Evolutionary conservation across 176 grass and related monocot species (phyloP).

Genomic region (Aegilops umbellulata): DNA sequence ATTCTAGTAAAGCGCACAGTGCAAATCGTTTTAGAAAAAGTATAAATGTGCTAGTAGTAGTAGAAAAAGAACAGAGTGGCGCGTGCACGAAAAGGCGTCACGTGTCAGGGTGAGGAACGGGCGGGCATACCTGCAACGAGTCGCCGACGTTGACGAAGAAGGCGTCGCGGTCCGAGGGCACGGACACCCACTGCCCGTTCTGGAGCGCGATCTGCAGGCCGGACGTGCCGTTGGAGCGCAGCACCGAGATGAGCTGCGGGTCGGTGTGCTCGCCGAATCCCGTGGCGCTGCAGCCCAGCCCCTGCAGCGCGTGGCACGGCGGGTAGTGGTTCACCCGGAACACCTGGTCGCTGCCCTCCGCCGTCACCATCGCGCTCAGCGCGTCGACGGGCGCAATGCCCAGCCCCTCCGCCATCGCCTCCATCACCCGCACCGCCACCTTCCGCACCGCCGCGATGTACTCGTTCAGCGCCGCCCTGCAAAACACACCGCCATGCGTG

Average conservation of each 20-base stretch:
- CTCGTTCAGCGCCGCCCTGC: constrained; percentile 61
- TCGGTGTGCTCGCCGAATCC: constrained; percentile 98
- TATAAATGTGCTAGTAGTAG: too few relatives aligned
- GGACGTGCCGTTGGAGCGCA: constrained; percentile 76
- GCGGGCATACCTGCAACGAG: constrained; percentile 57
- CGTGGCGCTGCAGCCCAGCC: constrained; percentile 55
- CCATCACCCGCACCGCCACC: constrained; percentile 61
- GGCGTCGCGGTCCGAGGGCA: constrained; percentile 72
- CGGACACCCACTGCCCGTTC: constrained; percentile 71
- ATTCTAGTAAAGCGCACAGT: not conserved
- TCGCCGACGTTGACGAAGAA: constrained; percentile 97
- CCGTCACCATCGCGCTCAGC: constrained; percentile 55
- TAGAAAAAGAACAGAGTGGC: not conserved
- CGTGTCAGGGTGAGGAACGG: not conserved
- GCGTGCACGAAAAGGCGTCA: constrained; percentile 9
- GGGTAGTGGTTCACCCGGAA: constrained; percentile 96
- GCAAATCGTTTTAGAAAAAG: not conserved
- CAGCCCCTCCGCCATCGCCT: constrained; percentile 73
- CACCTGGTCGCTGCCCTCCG: constrained; percentile 62
- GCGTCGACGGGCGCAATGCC: constrained; percentile 41
- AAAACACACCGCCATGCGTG: not conserved
- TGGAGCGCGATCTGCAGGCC: constrained; percentile 83
- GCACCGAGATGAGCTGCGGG: constrained; percentile 83
- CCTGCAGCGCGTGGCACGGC: constrained; percentile 60
- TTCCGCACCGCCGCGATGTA: constrained; percentile 57